A percentile compares a stretch with the other conserved stretches of the same genome.
Conservation (phyloP, 2,329 filamentous ascomycete species). For the Colletotrichum chlorophyti region DNA sequence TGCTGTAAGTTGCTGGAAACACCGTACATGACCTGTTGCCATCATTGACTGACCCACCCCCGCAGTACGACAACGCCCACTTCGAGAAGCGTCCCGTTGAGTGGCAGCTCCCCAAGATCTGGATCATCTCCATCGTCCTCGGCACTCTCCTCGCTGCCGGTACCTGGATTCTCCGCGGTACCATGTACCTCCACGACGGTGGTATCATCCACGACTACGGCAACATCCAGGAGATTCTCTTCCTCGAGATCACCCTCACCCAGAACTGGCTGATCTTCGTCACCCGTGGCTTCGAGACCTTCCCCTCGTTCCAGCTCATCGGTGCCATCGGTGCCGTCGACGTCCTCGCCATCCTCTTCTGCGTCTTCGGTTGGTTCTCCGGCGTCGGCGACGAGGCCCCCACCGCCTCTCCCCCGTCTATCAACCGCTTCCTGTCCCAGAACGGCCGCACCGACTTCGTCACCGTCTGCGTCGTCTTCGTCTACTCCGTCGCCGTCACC, state of each 20-base stretch:
- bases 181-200: conserved; percentile 72
- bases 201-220: conserved; percentile 79
- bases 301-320: conserved; percentile 77
- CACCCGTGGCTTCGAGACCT: conserved; percentile 75
- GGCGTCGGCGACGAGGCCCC: conserved; percentile 50
- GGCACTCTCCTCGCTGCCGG: conserved; percentile 71
- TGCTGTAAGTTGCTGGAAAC: conserved; percentile 53
- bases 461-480: conserved; percentile 70
- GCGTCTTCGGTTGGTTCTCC: conserved; percentile 76
- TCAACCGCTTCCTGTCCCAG: conserved; percentile 41
- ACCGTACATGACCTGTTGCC: background rate
- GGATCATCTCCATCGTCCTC: conserved; percentile 75
- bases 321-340: conserved; percentile 76
- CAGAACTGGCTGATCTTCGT: conserved; percentile 85
- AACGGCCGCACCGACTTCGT: conserved; percentile 57
- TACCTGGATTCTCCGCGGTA: conserved; percentile 77
- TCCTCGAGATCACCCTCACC: conserved; percentile 75
- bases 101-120: conserved; percentile 84
- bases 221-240: conserved; percentile 76
- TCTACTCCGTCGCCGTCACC: conserved; percentile 70
- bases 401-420: conserved; percentile 37
- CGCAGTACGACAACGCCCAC: conserved; percentile 75
- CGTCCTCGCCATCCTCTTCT: conserved; percentile 75
- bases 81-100: conserved; percentile 78
- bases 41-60: background rate